These are phyloP conservation scores for Globisporangium nagaii DNA, from an alignment of 352 stramenopile genomes.

Conservation along the genomic window DNA sequence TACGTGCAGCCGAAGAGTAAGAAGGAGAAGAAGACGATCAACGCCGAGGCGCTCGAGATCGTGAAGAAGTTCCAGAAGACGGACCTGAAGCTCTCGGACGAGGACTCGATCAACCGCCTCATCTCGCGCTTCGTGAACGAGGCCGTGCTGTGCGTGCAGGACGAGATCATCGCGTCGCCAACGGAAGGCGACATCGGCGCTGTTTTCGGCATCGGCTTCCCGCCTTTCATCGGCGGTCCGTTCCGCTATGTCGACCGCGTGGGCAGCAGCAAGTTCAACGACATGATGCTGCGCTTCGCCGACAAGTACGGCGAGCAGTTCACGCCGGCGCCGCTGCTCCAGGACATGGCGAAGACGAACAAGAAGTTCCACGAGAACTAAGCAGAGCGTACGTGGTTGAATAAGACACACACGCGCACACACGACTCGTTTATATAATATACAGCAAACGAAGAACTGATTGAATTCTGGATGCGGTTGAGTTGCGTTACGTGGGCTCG, in stretches of 20 bases:
- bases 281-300: constrained; percentile 95
- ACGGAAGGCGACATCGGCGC: constrained; percentile 97
- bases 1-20: constrained; percentile 93
- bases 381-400: no score
- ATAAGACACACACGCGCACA: no score
- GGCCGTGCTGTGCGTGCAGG: constrained; percentile 94
- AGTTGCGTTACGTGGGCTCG: no score
- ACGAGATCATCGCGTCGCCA: constrained; percentile 96
- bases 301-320: constrained; percentile 97
- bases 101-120: constrained; percentile 91
- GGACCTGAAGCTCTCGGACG: constrained; percentile 73
- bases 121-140: constrained; percentile 97
- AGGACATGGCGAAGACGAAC: constrained; percentile 95
- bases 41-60: constrained; percentile 81
- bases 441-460: background rate
- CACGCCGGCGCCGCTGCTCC: constrained; percentile 91
- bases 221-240: constrained; percentile 95
- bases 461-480: no score
- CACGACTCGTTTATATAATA: constrained; percentile 4
- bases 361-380: constrained; percentile 96
- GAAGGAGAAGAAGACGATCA: constrained; percentile 89
- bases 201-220: constrained; percentile 99
- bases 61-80: constrained; percentile 78
- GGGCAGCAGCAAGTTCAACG: constrained; percentile 91
- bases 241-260: constrained; percentile 96